Base-by-base conservation (phyloP, 164 flowering plant species). In the Berberis vulgaris region DNA sequence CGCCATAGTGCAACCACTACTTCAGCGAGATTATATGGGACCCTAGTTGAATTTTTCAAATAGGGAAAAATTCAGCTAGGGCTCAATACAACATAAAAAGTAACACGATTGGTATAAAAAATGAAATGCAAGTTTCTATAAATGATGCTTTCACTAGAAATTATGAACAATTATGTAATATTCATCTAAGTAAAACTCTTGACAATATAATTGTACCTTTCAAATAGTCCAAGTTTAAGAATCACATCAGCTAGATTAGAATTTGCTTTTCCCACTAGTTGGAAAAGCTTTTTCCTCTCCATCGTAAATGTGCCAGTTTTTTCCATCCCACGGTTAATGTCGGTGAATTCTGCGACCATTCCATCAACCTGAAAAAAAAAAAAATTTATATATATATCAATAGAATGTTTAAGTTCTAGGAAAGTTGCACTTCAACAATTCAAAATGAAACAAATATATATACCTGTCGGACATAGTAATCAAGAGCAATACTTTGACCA, bases 401-500 rank as follows among this genome's bases (percentile, higher is more conserved):
- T 38, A 46, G 26, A 26, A 26, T 26, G 26, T 26, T 26, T 26
- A 45, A 10, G 59, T 5, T 57, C n/a, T 11, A 10, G 42, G 1
- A 3, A 41, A 8, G 43, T 13, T 9, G 40, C 11, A 5, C 6
- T 41, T 57, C 10, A 45, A 26, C 7, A 61, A 39, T 41, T 42
- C 2, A 59, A 44, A 59, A 40, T 41, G 42, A 43, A 45, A n/a
- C n/a, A n/a, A 9, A 64, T 5, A 44, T 13, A 59, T 57, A 53
- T 67, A 87, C 99, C 91, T 94, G 99, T 60, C 96, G 93, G 26
- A 85, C 96, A 74, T 94, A 94, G 76, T 88, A 86, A 75, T 94
- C 98, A 64, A 94, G 88, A 62, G 97, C 97, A 73, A 94, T 84
- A 77, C 98, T 90, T 79, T 91, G 98, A 68, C 97, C 98, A 67